phyloP scores from a whole-genome alignment of 2,329 filamentous ascomycete genomes.

The Trichoderma guizhouense region DNA sequence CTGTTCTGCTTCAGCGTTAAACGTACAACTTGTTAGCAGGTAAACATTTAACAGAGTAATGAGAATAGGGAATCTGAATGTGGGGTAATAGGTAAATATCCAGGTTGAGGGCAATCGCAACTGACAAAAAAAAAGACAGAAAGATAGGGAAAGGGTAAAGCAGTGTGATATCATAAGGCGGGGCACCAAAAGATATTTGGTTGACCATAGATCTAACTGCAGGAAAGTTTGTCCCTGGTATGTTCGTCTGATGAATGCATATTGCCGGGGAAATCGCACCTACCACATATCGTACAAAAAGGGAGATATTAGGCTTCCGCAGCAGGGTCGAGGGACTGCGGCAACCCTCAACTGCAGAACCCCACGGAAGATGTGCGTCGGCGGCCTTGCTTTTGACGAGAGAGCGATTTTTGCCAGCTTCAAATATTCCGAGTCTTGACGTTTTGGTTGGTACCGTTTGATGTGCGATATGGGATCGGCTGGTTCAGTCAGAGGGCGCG shows the following conservation, averaged over 20 bases:
- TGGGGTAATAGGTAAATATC: constrained; percentile 2
- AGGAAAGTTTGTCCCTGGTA: neutral
- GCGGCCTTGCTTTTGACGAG: neutral
- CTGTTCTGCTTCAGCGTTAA: neutral
- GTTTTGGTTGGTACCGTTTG: neutral
- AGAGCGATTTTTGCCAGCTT: neutral
- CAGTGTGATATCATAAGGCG: neutral
- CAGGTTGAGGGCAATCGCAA: neutral
- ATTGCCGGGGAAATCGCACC: neutral
- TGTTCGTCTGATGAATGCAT: neutral
- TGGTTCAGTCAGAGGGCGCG: neutral
- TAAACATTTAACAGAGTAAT: neutral
- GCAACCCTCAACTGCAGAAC: neutral
- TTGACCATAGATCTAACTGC: neutral
- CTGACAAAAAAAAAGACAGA: neutral
- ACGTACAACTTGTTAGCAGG: neutral
- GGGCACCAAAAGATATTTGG: neutral
- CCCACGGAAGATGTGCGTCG: neutral
- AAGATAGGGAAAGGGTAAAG: neutral
- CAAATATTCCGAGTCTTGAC: neutral
- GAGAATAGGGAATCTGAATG: neutral
- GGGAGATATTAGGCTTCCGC: neutral
- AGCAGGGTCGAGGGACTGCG: neutral
- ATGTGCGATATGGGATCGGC: neutral
- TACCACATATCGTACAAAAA: constrained; percentile 17